phyloP scores from a whole-genome alignment of 495 filamentous ascomycete genomes.

The Penicillium paxilli region DNA sequence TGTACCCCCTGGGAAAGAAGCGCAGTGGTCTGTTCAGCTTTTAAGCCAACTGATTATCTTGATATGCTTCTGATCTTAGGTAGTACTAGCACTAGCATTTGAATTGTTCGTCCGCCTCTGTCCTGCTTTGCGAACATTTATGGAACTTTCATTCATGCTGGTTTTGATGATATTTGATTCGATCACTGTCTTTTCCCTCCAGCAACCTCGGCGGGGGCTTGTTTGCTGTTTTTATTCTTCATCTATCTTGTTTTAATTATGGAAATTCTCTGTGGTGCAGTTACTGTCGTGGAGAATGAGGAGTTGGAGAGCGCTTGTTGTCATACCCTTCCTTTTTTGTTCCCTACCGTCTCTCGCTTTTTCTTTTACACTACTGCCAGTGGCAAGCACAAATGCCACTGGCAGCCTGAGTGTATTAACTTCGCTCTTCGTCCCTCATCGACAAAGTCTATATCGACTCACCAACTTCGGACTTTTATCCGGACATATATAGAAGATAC shows the following conservation, averaged over 20 bases:
- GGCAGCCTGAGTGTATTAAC: no score
- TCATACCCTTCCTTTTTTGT: conserved; percentile 1
- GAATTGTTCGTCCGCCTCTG: neutral
- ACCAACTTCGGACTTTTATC: conserved; percentile 2
- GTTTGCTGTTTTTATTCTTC: conserved; percentile 4
- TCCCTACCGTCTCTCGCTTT: conserved; percentile 4
- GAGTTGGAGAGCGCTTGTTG: conserved; percentile 2
- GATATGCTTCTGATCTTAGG: no score
- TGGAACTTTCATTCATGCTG: neutral
- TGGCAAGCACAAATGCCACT: no score
- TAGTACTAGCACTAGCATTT: no score
- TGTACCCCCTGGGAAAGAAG: conserved; percentile 91
- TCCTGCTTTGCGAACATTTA: neutral
- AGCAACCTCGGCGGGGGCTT: conserved; percentile 9
- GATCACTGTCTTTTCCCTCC: neutral
- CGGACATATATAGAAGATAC: conserved; percentile 30
- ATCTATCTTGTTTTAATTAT: neutral
- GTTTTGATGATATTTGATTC: neutral
- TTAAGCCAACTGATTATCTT: no score
- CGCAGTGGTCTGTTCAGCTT: conserved; percentile 89
- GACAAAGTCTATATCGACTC: conserved; percentile 22
- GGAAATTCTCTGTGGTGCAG: neutral
- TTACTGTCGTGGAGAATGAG: neutral
- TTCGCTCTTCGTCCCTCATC: conserved; percentile 5
- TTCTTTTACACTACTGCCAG: no score